A percentile compares a stretch with the other conserved stretches of the same genome.
These are phyloP conservation scores for Candolleomyces efflorescens DNA, from an alignment of 768 basidiomycete species.

Conservation along the genomic window DNA sequence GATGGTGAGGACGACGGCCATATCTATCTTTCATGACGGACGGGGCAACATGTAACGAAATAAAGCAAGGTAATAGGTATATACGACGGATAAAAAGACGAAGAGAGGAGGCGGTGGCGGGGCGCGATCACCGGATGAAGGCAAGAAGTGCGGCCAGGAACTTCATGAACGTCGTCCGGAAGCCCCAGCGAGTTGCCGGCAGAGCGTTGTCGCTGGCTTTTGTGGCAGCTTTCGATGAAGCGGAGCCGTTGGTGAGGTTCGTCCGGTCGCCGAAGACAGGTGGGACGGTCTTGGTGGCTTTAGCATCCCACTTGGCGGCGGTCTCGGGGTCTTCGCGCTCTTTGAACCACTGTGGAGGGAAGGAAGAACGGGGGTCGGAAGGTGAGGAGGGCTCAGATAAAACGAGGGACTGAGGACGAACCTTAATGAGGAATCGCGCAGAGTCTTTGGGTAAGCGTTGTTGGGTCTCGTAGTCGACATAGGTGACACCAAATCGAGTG, in stretches of 20 bases:
- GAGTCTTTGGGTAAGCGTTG: constrained; percentile 63
- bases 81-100: background rate
- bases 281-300: background rate
- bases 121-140: constrained; percentile 8
- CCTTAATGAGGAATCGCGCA: constrained; percentile 53
- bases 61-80: no score
- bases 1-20: no score
- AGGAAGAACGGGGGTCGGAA: background rate
- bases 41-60: no score
- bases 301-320: background rate
- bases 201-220: background rate
- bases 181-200: background rate
- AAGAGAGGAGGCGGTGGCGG: background rate
- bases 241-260: constrained; percentile 8
- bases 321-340: constrained; percentile 23
- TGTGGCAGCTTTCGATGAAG: constrained; percentile 5
- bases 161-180: constrained; percentile 9
- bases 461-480: constrained; percentile 68
- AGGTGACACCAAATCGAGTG: constrained; percentile 68
- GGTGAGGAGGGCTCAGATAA: background rate
- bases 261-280: background rate
- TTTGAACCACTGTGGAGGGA: constrained; percentile 33
- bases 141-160: constrained; percentile 8
- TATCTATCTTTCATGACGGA: no score
- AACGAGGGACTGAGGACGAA: constrained; percentile 15